Evolutionary conservation across 345 rosid genomes (phyloP).

Genomic region (Barbarea vulgaris): DNA sequence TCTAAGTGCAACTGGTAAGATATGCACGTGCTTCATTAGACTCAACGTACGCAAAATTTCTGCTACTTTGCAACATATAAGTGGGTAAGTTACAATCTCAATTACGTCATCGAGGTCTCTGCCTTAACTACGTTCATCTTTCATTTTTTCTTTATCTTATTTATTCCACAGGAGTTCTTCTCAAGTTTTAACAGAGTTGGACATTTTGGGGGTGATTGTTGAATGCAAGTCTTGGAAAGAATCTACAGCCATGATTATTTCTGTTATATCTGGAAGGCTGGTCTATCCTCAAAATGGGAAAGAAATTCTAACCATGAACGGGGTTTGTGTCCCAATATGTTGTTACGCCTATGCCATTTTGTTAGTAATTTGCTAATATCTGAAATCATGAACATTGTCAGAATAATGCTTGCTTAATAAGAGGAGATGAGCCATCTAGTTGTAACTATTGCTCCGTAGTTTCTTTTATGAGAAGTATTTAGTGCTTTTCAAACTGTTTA

Average conservation of each 20-base stretch:
- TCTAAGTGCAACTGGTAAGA: conserved; percentile 49
- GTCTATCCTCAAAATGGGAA: conserved; percentile 54
- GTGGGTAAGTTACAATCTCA: conserved; percentile 34
- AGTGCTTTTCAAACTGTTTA: neutral
- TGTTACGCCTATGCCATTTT: conserved; percentile 21
- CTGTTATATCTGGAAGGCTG: conserved; percentile 54
- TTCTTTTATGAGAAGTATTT: neutral
- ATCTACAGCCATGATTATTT: conserved; percentile 47
- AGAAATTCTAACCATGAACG: conserved; percentile 53
- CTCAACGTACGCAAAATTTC: conserved; percentile 56
- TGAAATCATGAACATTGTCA: conserved; percentile 23
- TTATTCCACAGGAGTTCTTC: conserved; percentile 51
- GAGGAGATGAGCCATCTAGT: conserved; percentile 23
- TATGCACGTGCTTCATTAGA: conserved; percentile 57
- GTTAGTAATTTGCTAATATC: conserved; percentile 8
- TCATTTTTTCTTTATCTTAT: conserved; percentile 17
- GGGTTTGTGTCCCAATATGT: conserved; percentile 51
- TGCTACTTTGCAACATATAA: conserved; percentile 58
- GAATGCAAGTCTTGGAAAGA: conserved; percentile 73
- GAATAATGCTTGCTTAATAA: conserved; percentile 18
- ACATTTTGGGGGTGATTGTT: conserved; percentile 53
- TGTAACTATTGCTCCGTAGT: conserved; percentile 8
- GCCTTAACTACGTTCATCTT: neutral
- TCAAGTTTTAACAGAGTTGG: conserved; percentile 56
- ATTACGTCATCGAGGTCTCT: conserved; percentile 6